phyloP scores from a whole-genome alignment of 805 yeast species.

The Myxozyma kluyveri region DNA sequence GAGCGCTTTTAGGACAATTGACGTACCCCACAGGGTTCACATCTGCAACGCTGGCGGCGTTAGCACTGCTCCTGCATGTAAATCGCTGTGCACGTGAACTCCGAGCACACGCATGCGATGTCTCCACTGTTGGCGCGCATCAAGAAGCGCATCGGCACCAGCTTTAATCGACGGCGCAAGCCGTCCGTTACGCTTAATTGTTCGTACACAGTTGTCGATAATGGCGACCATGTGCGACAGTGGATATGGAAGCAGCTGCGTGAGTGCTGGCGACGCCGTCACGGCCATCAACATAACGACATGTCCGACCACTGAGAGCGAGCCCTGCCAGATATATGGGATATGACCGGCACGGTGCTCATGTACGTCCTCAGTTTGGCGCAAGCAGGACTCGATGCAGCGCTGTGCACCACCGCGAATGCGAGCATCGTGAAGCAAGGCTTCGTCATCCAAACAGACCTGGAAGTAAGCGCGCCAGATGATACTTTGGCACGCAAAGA shows the following conservation, averaged over 20 bases:
- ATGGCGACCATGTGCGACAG: constrained; percentile 4
- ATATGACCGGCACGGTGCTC: constrained; percentile 18
- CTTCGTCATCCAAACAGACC: constrained; percentile 8
- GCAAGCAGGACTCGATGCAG: constrained; percentile 20
- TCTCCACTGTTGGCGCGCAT: constrained; percentile 10
- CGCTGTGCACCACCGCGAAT: constrained; percentile 13
- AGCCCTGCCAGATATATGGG: constrained; percentile 22
- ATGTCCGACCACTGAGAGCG: constrained; percentile 14
- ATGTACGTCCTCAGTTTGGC: constrained; percentile 12
- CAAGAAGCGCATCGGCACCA: constrained; percentile 10
- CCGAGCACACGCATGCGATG: constrained; percentile 2
- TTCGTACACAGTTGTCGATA: constrained; percentile 4
- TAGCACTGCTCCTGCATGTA: too few species aligned
- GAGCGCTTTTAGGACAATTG: too few species aligned
- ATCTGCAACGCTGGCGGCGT: too few species aligned
- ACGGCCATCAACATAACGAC: constrained; percentile 18
- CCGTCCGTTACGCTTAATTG: constrained; percentile 2
- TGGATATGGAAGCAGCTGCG: constrained; percentile 3
- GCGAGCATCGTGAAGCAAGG: constrained; percentile 5
- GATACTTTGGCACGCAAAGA: constrained; percentile 20
- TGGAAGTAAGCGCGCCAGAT: constrained; percentile 22
- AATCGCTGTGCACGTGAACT: neutral
- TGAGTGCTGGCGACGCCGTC: constrained; percentile 6
- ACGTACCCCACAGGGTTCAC: too few species aligned
- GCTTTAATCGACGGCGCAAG: constrained; percentile 18